Base-by-base conservation (phyloP, 768 basidiomycete species). In the Suillus placidus region DNA sequence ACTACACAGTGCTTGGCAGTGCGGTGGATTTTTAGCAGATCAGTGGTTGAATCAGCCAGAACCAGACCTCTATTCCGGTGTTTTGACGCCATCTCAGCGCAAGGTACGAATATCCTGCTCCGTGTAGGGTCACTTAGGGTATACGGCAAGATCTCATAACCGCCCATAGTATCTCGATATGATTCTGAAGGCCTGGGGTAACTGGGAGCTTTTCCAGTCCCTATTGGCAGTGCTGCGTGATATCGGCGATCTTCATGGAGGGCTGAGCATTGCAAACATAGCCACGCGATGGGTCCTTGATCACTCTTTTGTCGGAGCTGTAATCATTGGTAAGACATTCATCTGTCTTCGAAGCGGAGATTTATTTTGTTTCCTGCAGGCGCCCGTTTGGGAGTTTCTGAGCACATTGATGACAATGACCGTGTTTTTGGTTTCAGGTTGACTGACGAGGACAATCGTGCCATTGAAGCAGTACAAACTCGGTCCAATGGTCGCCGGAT, bases 271-370 rank as follows among this genome's bases (percentile, higher is more conserved):
- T 43, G 86, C 93, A 62, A 93, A 93, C 72, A 79, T 94, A 45
- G 91, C 92, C 38, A 89, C 87, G 2, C 87, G 92, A 18, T 94
- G 92, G 92, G 89, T 93, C 0, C 81, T 94, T 26, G 91, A 94
- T 78, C 90, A 93, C 61, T 73, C 76, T 8, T 90, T 84, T 68
- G 92, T 94, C 20, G 92, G 90, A 12, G 91, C 92, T 43, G 91
- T 93, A 40, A 84, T 94, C 69, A 85, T 94, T 70, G 93, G 92
- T 89, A 67, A 14, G 57, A 40, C 35, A 45, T 60, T 64, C 45
- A 61, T 47, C 66, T 60, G 61, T 63, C 57, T 34, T 62, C 58
- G 57, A 64, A 32, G 58, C 63, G 32, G 56, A 51, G 60, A 42
- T 58, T 49, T 52, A 51, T 51, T 66, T 69, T 2, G 16, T 60